Percentiles rank a stretch among this genome's conserved stretches.
phyloP scores from a whole-genome alignment of 768 basidiomycete species.

The Coprinellus aureogranulatus region DNA sequence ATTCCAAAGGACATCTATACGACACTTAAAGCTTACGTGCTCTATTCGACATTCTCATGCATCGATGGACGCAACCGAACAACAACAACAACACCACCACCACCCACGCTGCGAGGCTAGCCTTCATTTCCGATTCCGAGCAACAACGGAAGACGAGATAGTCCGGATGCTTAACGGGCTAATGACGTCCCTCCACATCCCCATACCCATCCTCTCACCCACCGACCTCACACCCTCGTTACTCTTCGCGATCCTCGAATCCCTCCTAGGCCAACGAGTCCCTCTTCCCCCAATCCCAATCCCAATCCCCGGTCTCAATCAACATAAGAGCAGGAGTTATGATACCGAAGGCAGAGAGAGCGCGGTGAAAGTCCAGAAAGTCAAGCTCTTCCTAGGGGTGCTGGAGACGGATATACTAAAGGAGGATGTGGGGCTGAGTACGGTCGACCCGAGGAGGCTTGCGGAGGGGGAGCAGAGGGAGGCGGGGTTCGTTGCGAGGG shows the following conservation, averaged over 20 bases:
- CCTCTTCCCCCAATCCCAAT: conserved; percentile 39
- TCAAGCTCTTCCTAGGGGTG: conserved; percentile 75
- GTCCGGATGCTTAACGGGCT: conserved; percentile 40
- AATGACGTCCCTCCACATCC: conserved; percentile 42
- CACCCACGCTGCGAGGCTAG: no score
- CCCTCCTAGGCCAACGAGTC: conserved; percentile 52
- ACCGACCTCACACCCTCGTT: conserved; percentile 70
- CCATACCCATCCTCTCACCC: conserved; percentile 47
- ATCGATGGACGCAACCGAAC: background rate
- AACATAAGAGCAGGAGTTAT: conserved; percentile 3
- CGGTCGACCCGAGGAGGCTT: conserved; percentile 62
- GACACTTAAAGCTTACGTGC: no score
- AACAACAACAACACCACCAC: no score
- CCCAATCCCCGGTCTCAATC: no score
- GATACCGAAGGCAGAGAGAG: conserved; percentile 12
- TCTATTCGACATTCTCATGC: background rate
- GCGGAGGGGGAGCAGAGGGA: conserved; percentile 67
- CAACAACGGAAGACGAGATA: background rate
- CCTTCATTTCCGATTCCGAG: background rate
- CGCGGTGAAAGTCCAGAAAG: conserved; percentile 52
- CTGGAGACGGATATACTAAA: conserved; percentile 63
- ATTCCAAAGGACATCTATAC: no score
- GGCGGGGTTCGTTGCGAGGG: conserved; percentile 59
- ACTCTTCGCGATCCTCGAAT: conserved; percentile 68
- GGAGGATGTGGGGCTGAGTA: conserved; percentile 60